Base-by-base conservation (phyloP, 768 basidiomycete species). In the Stropharia rugosoannulata region DNA sequence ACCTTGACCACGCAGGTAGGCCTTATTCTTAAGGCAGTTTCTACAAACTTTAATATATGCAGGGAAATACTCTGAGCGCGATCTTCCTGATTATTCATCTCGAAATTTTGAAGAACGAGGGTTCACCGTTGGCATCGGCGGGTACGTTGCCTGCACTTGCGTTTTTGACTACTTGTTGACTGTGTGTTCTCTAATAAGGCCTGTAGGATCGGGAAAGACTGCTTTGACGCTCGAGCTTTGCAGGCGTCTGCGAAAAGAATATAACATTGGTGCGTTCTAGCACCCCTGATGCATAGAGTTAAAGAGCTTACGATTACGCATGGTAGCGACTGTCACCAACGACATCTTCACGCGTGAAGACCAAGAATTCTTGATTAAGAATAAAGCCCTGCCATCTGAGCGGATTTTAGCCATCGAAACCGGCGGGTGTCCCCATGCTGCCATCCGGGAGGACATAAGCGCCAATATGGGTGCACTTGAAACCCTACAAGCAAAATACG, bases 301-400 rank as follows among this genome's bases (percentile, higher is more conserved):
- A 29, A n/a, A 16, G 13, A 8, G 22, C 4, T 12, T 32, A 32
- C 8, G 15, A 25, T 49, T 11, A 36, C 32, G 37, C 39, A 13
- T 18, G 32, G 32, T 19, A 72, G 95, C 93, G 35, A 94, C 93
- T 2, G 93, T 96, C 12, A 99, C 96, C n/a, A 99, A 99, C 72
- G 96, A 99, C 72, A 99, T 99, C 68, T 99, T 99, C 73, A 99
- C 96, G 36, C 82, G 90, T 18, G 96, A 98, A 70, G 96, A 98
- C 66, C 95, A 97, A 69, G 96, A 98, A 65, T 99, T 99, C 71
- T 76, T 99, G 37, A 96, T 99, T 66, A 87, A 83, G 65, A 93
- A 98, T 73, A 82, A 88, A 55, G 96, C 96, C 0, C 83, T 99
- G 5, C 89, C 92, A 0, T 70, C 85, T 3, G 80, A 81, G 22